Percentiles rank a stretch among this genome's conserved stretches.
Evolutionary conservation across 371 early-diverging fungal genomes (phyloP).

Genomic region (Mortierella sp.): DNA sequence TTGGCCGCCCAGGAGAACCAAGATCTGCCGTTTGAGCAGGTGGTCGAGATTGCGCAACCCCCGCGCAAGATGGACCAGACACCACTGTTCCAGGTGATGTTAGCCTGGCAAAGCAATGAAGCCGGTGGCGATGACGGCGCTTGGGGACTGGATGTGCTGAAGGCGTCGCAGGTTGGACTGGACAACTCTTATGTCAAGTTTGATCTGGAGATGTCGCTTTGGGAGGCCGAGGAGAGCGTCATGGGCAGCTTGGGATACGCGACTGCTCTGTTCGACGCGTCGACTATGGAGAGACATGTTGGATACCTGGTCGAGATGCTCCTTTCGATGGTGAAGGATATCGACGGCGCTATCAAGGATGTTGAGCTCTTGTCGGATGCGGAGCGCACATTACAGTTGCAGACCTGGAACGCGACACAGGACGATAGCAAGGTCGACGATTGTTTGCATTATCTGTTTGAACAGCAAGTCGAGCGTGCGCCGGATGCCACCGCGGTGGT

Average conservation of each 20-base stretch:
- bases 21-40: conserved; percentile 4
- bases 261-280: conserved; percentile 10
- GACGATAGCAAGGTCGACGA: too few relatives aligned
- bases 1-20: conserved; percentile 4
- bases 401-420: too few relatives aligned
- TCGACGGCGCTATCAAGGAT: too few relatives aligned
- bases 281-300: conserved; percentile 11
- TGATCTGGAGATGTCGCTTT: too few relatives aligned
- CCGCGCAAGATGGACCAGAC: background rate
- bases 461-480: too few relatives aligned
- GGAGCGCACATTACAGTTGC: too few relatives aligned
- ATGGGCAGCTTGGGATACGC: background rate
- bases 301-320: conserved; percentile 6
- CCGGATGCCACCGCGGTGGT: conserved; percentile 23
- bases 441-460: too few relatives aligned
- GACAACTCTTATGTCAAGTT: too few relatives aligned
- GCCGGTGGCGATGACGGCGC: too few relatives aligned
- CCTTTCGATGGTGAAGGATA: too few relatives aligned
- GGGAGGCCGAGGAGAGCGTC: background rate
- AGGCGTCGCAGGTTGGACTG: background rate
- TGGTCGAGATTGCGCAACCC: conserved; percentile 3
- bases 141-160: background rate
- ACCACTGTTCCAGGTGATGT: conserved; percentile 2
- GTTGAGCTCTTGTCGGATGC: too few relatives aligned
- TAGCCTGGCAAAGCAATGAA: background rate